These are phyloP conservation scores for Naganishia liquefaciens DNA, from an alignment of 1,284 basidiomycete species.

Conservation along the genomic window DNA sequence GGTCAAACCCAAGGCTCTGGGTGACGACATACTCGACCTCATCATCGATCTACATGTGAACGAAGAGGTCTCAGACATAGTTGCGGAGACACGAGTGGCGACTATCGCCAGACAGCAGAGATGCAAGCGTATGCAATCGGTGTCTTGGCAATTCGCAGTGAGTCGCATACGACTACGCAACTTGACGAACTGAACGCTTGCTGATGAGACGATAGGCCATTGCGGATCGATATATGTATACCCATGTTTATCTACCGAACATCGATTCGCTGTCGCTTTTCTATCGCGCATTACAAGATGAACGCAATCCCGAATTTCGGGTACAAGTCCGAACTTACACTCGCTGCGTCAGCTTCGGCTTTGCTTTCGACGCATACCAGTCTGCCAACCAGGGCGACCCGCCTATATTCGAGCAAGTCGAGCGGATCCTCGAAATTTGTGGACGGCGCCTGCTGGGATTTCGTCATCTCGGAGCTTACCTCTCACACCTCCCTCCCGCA, in stretches of 20 bases:
- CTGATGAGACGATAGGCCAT: neutral
- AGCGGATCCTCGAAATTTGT: slow-evolving; percentile 2
- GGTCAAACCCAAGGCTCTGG: neutral
- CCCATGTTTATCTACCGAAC: slow-evolving; percentile 3
- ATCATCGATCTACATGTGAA: neutral
- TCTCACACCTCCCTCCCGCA: slow-evolving; percentile 6
- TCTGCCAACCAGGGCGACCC: neutral
- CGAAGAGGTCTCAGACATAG: neutral
- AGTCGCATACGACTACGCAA: neutral
- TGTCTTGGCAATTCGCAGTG: slow-evolving; percentile 15
- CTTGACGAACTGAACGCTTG: neutral
- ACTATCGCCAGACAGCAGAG: neutral
- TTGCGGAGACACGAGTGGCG: slow-evolving; percentile 4
- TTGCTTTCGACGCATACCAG: slow-evolving; percentile 5
- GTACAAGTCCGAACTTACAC: slow-evolving; percentile 5
- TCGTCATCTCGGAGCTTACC: slow-evolving; percentile 7
- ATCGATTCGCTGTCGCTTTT: neutral
- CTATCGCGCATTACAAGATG: neutral
- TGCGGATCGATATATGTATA: slow-evolving; percentile 4
- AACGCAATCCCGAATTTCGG: neutral
- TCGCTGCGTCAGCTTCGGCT: slow-evolving; percentile 20
- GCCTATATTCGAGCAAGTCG: neutral
- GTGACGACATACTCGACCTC: slow-evolving; percentile 12
- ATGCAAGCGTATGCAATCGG: neutral
- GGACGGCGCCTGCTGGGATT: slow-evolving; percentile 3